Conservation (phyloP, 495 filamentous ascomycete genomes). For the Lasiosphaeria ovina region DNA sequence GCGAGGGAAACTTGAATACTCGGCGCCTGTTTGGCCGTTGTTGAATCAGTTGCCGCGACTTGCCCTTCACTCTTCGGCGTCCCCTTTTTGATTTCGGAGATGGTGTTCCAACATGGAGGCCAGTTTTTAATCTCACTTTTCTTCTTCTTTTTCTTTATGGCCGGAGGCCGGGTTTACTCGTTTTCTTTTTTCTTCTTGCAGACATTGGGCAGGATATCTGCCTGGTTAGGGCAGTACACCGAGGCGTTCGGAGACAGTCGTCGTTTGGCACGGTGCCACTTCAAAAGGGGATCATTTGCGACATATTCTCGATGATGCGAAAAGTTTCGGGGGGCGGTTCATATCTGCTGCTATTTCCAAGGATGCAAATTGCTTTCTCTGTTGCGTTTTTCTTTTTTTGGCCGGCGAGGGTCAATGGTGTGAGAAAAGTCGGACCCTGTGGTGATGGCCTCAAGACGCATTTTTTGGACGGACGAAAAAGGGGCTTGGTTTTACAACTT, state of each 20-base stretch:
- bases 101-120: background rate
- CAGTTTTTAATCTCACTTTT: background rate
- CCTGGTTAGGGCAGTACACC: background rate
- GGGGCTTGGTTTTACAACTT: conserved; percentile 19
- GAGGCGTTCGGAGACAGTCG: conserved; percentile 17
- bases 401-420: conserved; percentile 9
- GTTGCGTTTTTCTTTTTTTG: conserved; percentile 11
- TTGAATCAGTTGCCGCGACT: background rate
- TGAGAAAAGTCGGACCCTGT: conserved; percentile 30
- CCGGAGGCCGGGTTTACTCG: background rate
- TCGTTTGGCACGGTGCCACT: conserved; percentile 1
- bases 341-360: conserved; percentile 26
- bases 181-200: conserved; percentile 16
- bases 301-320: conserved; percentile 18
- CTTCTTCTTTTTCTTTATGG: background rate
- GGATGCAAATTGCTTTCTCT: conserved; percentile 16
- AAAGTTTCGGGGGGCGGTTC: conserved; percentile 30
- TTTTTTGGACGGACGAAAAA: conserved; percentile 22
- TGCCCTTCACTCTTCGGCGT: background rate
- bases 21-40: background rate
- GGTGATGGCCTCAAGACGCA: conserved; percentile 9
- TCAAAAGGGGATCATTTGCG: conserved; percentile 20
- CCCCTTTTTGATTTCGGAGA: too few species aligned
- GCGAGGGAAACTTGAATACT: background rate
- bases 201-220: background rate